Evolutionary conservation across 306 rosid species (phyloP), one percentile per base, ranked within the genome.

Genomic region (Acacia crassicarpa): DNA sequence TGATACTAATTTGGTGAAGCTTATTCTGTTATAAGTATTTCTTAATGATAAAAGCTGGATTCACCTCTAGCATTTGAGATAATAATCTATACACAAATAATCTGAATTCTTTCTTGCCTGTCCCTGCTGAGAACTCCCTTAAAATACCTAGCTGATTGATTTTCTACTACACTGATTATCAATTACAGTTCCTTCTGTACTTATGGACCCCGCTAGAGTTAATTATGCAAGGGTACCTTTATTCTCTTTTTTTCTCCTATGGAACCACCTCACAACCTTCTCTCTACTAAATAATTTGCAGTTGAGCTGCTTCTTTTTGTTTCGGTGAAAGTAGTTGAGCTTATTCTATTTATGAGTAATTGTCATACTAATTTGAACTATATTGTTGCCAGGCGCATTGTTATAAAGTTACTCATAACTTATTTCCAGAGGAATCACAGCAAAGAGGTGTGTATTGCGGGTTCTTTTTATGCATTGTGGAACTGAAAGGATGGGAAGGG

Each of bases 351-450:
- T 86, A 71, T 69, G 25, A 30, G 63, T 70, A 41, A 48, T 30
- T 67, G 25, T 62, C 49, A 49, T 72, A 63, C 75, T 82, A 70
- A 82, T 84, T 38, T 70, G 20, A 80, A 48, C 76, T 81, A 79
- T 27, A 27, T 27, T 85, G 54, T 85, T 89, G 78, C 80, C 97
- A 95, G 99, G 89, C 99, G 99, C 76, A 95, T 95, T 84, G 98
- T 95, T 80, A 95, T 95, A 83, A 95, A 93, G 76, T 89, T 95
- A 80, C 88, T 95, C 78, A 86, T 93, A 71, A 93, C 99, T 48
- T 95, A 91, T 87, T 95, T 95, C 85, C 97, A 87, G 85, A 93
- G 92, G 85, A 95, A 93, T 84, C 94, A 95, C 88, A 95, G 97
- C 88, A 95, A 93, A 91, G 99, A 95, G 98, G 99, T 95, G 84